Evolutionary conservation across 768 basidiomycete genomes (phyloP).

Genomic region (Calocera viscosa): DNA sequence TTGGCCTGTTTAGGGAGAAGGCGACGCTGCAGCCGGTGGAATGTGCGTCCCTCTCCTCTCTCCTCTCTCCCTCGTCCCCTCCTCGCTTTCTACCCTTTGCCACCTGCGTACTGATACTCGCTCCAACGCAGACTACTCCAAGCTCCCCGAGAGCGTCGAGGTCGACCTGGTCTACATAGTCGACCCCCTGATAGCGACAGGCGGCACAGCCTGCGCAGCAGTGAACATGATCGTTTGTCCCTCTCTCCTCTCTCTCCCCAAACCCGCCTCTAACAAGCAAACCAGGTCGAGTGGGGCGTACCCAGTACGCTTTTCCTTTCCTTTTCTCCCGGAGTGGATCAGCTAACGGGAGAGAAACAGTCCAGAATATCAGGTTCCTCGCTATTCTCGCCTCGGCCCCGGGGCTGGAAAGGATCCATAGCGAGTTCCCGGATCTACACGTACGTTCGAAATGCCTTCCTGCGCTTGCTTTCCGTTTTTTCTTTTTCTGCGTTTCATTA

Average conservation of each 20-base stretch:
- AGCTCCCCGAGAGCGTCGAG: constrained; percentile 61
- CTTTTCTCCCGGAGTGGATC: constrained; percentile 21
- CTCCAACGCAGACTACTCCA: constrained; percentile 63
- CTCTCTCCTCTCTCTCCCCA: background rate
- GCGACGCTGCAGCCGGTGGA: constrained; percentile 80
- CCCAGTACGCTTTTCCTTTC: constrained; percentile 35
- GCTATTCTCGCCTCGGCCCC: constrained; percentile 65
- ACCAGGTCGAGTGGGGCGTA: constrained; percentile 60
- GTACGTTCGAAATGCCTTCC: too few species aligned
- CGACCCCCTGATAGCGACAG: constrained; percentile 89
- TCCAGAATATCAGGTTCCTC: constrained; percentile 64
- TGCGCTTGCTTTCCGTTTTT: constrained; percentile 17
- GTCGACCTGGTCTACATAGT: constrained; percentile 78
- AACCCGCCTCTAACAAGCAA: background rate
- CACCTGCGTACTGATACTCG: background rate
- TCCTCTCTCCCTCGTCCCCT: background rate
- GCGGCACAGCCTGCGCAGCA: constrained; percentile 82
- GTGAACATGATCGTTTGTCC: constrained; percentile 54
- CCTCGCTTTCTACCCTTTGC: background rate
- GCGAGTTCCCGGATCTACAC: constrained; percentile 67
- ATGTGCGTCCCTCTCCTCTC: constrained; percentile 38
- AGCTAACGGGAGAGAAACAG: constrained; percentile 25
- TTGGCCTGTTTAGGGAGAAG: constrained; percentile 82
- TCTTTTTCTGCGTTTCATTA: too few species aligned
- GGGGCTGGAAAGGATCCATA: constrained; percentile 56